Evolutionary conservation across 164 flowering plant genomes (phyloP).

Genomic region (Kingdonia uniflora): DNA sequence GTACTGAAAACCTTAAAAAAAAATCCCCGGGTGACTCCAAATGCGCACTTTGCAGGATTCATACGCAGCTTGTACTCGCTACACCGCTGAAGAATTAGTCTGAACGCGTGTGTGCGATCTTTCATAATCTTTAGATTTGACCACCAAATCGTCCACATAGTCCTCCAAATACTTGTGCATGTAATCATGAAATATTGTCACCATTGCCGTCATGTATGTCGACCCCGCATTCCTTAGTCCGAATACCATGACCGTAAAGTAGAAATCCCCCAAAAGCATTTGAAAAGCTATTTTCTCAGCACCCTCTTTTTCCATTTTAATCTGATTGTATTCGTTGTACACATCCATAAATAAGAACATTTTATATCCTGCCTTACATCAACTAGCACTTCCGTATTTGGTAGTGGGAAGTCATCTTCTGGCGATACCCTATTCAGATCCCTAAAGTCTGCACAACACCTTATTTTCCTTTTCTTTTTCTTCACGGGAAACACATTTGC

Average conservation of each 20-base stretch:
- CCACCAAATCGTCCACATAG: background rate
- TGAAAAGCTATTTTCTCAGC: background rate
- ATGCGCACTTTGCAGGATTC: background rate
- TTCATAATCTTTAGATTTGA: background rate
- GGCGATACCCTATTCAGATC: background rate
- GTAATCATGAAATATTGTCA: background rate
- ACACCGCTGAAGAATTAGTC: background rate
- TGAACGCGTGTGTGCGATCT: background rate
- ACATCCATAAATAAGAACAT: background rate
- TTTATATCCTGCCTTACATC: background rate
- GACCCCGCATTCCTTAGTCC: background rate
- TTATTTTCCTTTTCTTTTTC: background rate
- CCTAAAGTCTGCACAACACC: background rate
- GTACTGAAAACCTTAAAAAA: background rate
- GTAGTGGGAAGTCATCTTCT: background rate
- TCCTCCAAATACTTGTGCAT: background rate
- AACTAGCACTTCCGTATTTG: background rate
- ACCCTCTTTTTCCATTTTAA: background rate
- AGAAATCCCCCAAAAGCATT: background rate
- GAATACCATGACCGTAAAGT: background rate
- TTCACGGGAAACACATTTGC: background rate
- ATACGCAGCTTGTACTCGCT: background rate
- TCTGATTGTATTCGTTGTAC: background rate
- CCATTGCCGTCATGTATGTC: background rate
- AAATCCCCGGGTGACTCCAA: background rate